phyloP scores from a whole-genome alignment of 495 filamentous ascomycete species.

The Podospora bellae-mahoneyi region DNA sequence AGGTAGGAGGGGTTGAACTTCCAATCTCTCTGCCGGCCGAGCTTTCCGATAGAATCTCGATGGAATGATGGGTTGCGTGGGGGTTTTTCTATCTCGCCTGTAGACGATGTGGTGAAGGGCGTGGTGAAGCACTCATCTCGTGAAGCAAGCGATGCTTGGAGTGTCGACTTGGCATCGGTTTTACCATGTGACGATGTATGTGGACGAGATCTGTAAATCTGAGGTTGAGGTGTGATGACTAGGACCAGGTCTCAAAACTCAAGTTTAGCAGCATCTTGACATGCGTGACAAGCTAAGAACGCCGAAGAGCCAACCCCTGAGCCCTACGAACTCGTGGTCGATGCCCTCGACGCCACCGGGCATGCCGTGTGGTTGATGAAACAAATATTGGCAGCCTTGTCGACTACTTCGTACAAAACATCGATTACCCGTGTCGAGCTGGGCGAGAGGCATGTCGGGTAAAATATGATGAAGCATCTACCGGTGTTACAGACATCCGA shows the following conservation, averaged over 20 bases:
- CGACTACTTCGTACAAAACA: neutral
- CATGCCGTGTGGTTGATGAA: neutral
- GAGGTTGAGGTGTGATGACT: neutral
- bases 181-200: neutral
- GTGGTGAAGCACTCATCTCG: neutral
- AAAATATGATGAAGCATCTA: conserved; percentile 2
- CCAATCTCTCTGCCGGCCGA: conserved; percentile 10
- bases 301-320: neutral
- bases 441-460: neutral
- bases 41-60: neutral
- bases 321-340: neutral
- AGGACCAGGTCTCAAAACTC: neutral
- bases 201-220: neutral
- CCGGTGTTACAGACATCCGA: neutral
- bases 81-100: neutral
- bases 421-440: neutral
- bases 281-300: neutral
- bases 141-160: neutral
- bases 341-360: conserved; percentile 2
- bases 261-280: neutral
- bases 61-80: neutral
- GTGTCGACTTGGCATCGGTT: neutral
- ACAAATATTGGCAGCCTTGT: neutral
- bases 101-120: neutral
- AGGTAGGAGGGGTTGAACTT: neutral